Percentiles rank a stretch among this genome's conserved stretches.
Conservation (phyloP, 192 early-diverging fungal species). For the Lunasporangiospora selenospora region DNA sequence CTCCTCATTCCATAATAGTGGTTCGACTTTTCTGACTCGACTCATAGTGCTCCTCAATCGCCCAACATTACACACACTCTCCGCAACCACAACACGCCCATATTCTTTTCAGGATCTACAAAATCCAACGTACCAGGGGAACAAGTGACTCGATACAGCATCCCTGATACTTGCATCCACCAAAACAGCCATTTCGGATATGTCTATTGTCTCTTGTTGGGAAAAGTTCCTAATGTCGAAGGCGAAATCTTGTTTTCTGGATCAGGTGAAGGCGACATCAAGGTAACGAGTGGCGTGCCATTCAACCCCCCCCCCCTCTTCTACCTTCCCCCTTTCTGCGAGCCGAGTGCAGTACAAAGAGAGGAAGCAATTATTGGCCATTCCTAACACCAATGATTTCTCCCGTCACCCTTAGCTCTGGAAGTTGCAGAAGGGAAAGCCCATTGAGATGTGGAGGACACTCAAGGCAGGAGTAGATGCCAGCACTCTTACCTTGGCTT, state of each 20-base stretch:
- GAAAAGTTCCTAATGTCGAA: slow-evolving; percentile 56
- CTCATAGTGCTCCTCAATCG: slow-evolving; percentile 19
- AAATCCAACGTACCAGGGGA: slow-evolving; percentile 36
- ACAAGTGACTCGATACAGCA: slow-evolving; percentile 60
- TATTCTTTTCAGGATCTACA: slow-evolving; percentile 16
- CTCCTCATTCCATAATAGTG: slow-evolving; percentile 14
- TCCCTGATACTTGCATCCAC: slow-evolving; percentile 60
- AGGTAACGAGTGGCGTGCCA: slow-evolving; percentile 60
- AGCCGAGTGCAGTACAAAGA: too few species aligned
- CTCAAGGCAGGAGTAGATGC: slow-evolving; percentile 48
- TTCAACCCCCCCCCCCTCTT: too few species aligned
- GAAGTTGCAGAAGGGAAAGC: slow-evolving; percentile 35
- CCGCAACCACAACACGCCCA: slow-evolving; percentile 22
- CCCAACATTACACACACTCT: slow-evolving; percentile 33
- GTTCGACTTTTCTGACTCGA: slow-evolving; percentile 38
- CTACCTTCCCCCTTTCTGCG: too few species aligned
- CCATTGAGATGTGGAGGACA: slow-evolving; percentile 42
- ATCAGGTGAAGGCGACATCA: slow-evolving; percentile 74
- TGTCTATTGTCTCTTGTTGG: slow-evolving; percentile 68
- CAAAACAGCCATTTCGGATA: slow-evolving; percentile 78
- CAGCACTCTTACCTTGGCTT: slow-evolving; percentile 68
- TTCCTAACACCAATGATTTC: too few species aligned
- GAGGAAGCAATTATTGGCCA: too few species aligned
- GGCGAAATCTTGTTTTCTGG: slow-evolving; percentile 64
- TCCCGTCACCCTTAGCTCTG: slow-evolving; percentile 24